These are phyloP conservation scores for Smallanthus sonchifolius DNA, from an alignment of 129 eudicot genomes.

Conservation along the genomic window DNA sequence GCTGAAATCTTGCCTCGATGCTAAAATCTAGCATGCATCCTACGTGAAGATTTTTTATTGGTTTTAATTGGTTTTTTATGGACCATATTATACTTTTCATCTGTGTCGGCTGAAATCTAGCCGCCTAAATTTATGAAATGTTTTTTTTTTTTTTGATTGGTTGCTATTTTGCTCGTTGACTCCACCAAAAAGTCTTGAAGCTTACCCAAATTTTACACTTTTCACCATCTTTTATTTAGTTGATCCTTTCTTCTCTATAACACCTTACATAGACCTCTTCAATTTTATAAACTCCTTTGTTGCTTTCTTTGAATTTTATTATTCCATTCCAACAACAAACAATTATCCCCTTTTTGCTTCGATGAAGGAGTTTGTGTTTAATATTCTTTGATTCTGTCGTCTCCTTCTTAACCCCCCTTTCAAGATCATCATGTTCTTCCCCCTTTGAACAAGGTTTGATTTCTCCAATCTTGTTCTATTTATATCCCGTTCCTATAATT, in stretches of 20 bases:
- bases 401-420: constrained; percentile 5
- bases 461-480: constrained; percentile 8
- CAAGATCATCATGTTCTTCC: constrained; percentile 4
- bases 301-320: constrained; percentile 21
- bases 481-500: background rate
- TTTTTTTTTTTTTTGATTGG: no score
- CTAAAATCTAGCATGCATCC: no score
- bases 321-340: constrained; percentile 25
- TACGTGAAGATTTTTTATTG: no score
- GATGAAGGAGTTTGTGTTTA: constrained; percentile 8
- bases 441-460: constrained; percentile 16
- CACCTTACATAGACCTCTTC: background rate
- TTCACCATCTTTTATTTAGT: no score
- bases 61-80: no score
- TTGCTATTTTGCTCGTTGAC: no score
- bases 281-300: background rate
- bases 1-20: no score
- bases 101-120: no score
- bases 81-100: no score
- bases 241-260: background rate
- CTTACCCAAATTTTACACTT: no score
- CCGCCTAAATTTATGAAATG: no score
- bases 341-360: constrained; percentile 25
- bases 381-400: constrained; percentile 19
- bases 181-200: no score